Evolutionary conservation across 1,284 basidiomycete genomes (phyloP), one percentile per base, ranked within the genome.

Genomic region (Cutaneotrichosporon spelunceum): DNA sequence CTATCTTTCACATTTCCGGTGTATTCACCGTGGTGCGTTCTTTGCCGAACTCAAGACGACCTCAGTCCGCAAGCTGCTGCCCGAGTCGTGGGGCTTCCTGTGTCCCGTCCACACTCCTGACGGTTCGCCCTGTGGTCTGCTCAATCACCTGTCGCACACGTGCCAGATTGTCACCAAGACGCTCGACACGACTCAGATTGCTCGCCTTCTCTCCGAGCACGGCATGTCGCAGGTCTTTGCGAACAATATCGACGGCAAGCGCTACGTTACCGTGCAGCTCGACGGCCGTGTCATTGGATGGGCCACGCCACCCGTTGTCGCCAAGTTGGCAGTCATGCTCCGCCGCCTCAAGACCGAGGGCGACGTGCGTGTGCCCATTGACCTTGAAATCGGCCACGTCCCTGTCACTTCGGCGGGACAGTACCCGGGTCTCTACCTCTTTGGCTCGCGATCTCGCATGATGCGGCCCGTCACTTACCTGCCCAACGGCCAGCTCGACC

Each of bases 21-120:
- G 91, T 78, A 94, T 99, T 48, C 96, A 99, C 81, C 90, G 96
- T 81, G 96, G 96, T 79, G 93, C 96, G 48, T 99, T 99, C 86
- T 99, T 99, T 75, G 93, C 95, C 24, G 94, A 99, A 78, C 86
- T 99, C 64, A 99, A 99, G 83, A 99, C 96, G 1, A 99, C 96
- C 0, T 89, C 93, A 24, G 96, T 99, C 53, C 89, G 96, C 72
- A 99, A 99, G 80, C 82, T 99, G 63, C 82, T 99, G 23, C 96
- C 96, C 14, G 96, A 99, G 81, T 91, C 96, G 39, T 99, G 96
- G 96, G 95, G 95, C 60, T 99, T 99, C 83, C 81, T 99, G 11
- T 99, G 96, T 73, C 96, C 96, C 19, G 96, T 99, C 9, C 96
- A 99, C 77, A 99, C 96, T 2, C 96, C 96, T 29, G 96, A 99